phyloP scores from a whole-genome alignment of 805 yeast species.

The Tetrapisispora fleetii region DNA sequence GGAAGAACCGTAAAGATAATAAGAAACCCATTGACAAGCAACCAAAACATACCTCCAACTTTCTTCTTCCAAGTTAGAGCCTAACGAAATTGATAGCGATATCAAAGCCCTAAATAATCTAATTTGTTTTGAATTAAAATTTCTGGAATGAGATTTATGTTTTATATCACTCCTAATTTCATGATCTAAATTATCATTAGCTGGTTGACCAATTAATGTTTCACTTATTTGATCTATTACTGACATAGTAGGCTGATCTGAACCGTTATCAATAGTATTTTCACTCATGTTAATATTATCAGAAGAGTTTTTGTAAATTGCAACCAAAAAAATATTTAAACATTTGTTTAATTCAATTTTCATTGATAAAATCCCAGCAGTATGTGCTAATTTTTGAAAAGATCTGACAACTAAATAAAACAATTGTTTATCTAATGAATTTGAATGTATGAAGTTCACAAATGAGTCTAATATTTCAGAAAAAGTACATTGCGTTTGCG shows the following conservation, averaged over 20 bases:
- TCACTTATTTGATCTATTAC: conserved; percentile 18
- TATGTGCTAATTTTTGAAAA: conserved; percentile 71
- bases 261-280: not conserved
- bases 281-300: conserved; percentile 27
- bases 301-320: conserved; percentile 29
- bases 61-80: conserved; percentile 47
- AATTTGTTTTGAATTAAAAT: conserved; percentile 56
- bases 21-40: conserved; percentile 73
- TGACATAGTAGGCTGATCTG: not conserved
- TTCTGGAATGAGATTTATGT: conserved; percentile 31
- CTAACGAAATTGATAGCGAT: conserved; percentile 73
- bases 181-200: not conserved
- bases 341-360: conserved; percentile 48
- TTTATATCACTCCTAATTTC: not conserved
- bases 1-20: conserved; percentile 54
- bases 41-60: conserved; percentile 59
- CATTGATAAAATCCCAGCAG: conserved; percentile 66
- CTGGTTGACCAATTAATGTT: conserved; percentile 9
- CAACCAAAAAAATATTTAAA: conserved; percentile 35
- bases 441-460: conserved; percentile 46
- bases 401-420: conserved; percentile 63
- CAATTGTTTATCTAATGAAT: conserved; percentile 54
- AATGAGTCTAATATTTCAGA: conserved; percentile 35
- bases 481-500: conserved; percentile 31
- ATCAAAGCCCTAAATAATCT: conserved; percentile 69